Evolutionary conservation across 2,329 filamentous ascomycete genomes (phyloP).

Genomic region (Fusarium sp.): DNA sequence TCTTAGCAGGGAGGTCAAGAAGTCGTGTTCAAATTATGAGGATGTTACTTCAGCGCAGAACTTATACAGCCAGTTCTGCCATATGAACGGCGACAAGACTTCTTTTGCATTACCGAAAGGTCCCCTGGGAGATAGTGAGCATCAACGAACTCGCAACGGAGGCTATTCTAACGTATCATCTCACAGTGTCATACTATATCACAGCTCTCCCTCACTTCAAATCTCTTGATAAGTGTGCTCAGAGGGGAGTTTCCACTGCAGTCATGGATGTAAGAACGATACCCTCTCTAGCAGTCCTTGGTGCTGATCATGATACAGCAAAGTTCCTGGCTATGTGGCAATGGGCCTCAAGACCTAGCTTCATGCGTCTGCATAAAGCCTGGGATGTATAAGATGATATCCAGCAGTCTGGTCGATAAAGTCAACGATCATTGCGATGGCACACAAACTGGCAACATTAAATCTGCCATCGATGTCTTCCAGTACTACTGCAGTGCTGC

Average conservation of each 20-base stretch:
- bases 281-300: rapidly evolving
- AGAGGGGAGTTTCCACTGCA: constrained; percentile 57
- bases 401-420: constrained; percentile 57
- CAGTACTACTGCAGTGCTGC: constrained; percentile 64
- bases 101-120: constrained; percentile 59
- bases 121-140: constrained; percentile 65
- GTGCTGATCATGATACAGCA: constrained; percentile 39
- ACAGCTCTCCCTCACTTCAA: constrained; percentile 62
- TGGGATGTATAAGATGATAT: constrained; percentile 58
- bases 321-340: constrained; percentile 56
- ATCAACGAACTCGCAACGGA: rapidly evolving
- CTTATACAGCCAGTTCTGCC: constrained; percentile 65
- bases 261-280: constrained; percentile 54
- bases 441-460: constrained; percentile 58
- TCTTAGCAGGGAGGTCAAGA: constrained; percentile 58
- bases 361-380: constrained; percentile 66
- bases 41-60: constrained; percentile 61
- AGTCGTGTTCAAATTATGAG: constrained; percentile 59
- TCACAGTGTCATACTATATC: constrained; percentile 65
- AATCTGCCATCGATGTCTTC: constrained; percentile 60
- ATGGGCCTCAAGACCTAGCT: constrained; percentile 61
- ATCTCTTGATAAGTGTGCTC: constrained; percentile 59
- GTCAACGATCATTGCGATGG: constrained; percentile 60
- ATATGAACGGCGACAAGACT: constrained; percentile 61
- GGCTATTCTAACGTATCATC: background rate